Conservation (phyloP, 2,329 filamentous ascomycete genomes). For the Cytospora piceicola region DNA sequence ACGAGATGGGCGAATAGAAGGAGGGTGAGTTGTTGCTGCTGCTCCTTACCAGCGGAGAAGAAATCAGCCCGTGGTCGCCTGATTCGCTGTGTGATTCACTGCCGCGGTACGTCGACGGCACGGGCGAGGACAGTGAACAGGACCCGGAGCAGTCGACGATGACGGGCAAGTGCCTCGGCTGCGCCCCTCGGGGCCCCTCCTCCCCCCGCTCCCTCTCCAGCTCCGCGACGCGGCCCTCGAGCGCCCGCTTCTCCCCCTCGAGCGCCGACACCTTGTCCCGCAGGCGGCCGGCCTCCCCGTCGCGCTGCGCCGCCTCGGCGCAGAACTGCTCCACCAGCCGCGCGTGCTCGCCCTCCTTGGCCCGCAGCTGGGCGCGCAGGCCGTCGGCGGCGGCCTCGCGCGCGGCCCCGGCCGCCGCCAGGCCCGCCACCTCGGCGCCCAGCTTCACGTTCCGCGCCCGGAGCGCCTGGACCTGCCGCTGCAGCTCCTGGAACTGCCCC, state of each 20-base stretch:
- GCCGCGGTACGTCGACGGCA: background rate
- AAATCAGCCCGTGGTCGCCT: background rate
- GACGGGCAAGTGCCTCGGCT: background rate
- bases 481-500: conserved; percentile 7
- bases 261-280: conserved; percentile 4
- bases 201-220: conserved; percentile 6
- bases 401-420: conserved; percentile 11
- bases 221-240: conserved; percentile 22
- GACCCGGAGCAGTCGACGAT: background rate
- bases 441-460: background rate
- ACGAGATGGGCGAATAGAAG: background rate
- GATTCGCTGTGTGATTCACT: background rate
- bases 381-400: conserved; percentile 13
- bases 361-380: conserved; percentile 15
- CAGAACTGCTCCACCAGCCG: conserved; percentile 14
- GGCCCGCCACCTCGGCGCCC: background rate
- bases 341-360: conserved; percentile 18
- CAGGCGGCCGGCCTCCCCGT: background rate
- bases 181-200: background rate
- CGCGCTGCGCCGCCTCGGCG: conserved; percentile 13
- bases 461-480: conserved; percentile 18
- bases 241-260: conserved; percentile 20
- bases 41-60: background rate
- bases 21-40: background rate
- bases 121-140: background rate